Conservation (phyloP, 768 basidiomycete species). For the Boletus pseudopeckii region DNA sequence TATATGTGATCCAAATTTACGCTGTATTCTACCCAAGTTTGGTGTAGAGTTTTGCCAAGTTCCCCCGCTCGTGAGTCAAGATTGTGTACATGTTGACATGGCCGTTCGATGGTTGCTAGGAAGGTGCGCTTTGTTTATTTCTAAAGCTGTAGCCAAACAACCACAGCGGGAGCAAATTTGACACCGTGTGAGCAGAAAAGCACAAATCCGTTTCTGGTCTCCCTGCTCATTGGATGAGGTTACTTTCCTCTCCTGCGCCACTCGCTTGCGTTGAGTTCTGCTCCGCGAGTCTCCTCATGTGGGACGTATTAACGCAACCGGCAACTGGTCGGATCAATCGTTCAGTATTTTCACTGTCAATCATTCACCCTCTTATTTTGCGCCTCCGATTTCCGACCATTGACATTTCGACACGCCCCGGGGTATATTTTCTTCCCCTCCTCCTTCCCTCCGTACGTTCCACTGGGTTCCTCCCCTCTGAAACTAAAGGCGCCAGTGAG, state of each 20-base stretch:
- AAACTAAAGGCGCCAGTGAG: neutral
- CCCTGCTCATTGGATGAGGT: neutral
- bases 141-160: slow-evolving; percentile 16
- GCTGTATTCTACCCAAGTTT: neutral
- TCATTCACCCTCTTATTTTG: too few species aligned
- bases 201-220: too few species aligned
- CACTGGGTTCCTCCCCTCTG: neutral
- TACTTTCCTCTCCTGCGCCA: too few species aligned
- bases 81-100: slow-evolving; percentile 8
- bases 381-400: too few species aligned
- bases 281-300: neutral
- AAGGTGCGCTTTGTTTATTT: slow-evolving; percentile 12
- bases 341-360: neutral
- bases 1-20: slow-evolving; percentile 10
- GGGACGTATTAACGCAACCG: neutral
- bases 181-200: neutral
- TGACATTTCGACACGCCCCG: too few species aligned
- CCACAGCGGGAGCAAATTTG: neutral
- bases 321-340: slow-evolving; percentile 6
- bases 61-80: slow-evolving; percentile 15
- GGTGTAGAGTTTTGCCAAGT: neutral
- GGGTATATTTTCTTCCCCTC: neutral
- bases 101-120: neutral
- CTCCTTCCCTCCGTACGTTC: neutral
- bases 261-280: neutral